Evolutionary conservation across 371 early-diverging fungal genomes (phyloP).

Genomic region (Rhizopus microsporus): DNA sequence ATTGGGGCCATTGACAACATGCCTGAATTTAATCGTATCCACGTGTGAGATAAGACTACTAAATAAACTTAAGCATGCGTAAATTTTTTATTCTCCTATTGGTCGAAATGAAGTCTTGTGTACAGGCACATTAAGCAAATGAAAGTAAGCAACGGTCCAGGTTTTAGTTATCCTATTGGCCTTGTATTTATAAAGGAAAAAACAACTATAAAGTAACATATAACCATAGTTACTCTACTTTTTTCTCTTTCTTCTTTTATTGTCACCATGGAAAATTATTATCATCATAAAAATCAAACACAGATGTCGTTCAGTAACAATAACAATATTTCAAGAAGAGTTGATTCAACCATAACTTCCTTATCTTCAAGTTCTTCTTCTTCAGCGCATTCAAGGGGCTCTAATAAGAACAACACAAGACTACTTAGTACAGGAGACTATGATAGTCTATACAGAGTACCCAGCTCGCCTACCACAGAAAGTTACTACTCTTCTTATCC

Average conservation of each 20-base stretch:
- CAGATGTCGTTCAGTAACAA: too few species aligned
- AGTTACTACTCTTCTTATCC: neutral
- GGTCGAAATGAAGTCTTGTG: neutral
- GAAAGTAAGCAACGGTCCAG: neutral
- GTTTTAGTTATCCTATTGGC: neutral
- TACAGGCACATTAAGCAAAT: neutral
- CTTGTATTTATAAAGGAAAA: neutral
- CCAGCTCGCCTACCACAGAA: neutral
- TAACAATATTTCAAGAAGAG: neutral
- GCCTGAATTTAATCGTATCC: slow-evolving; percentile 74
- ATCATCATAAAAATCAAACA: neutral
- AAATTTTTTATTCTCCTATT: neutral
- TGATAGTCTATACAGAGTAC: neutral
- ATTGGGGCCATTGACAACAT: slow-evolving; percentile 83
- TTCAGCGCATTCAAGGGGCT: neutral
- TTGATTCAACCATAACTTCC: neutral
- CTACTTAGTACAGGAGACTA: neutral
- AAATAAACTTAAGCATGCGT: neutral
- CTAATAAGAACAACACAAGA: neutral
- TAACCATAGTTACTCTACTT: too few species aligned
- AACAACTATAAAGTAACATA: too few species aligned
- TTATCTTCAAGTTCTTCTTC: neutral
- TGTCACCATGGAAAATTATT: neutral
- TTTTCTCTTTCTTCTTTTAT: neutral
- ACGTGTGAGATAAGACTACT: neutral